Evolutionary conservation across 164 flowering plant species (phyloP), one percentile per base, ranked within the genome.

Genomic region (Malania oleifera): DNA sequence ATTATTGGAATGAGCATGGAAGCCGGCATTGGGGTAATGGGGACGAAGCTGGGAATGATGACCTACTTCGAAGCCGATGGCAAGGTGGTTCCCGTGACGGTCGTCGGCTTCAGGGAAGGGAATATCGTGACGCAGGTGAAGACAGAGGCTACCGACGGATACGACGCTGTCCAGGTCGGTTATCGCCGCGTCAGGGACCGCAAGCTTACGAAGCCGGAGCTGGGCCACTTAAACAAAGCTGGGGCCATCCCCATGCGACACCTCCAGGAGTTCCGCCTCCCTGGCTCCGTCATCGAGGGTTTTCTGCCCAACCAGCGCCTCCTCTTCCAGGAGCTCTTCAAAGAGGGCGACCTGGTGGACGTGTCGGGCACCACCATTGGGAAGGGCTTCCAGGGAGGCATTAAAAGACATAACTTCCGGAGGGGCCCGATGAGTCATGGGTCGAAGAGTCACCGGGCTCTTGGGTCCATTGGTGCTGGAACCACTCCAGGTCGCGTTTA

Each of bases 381-480:
- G 5, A 95, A 95, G 73, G 99, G 99, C 3, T 95, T 95, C 57
- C 99, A 95, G 82, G 99, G 97, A 71, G 97, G 97, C n/a, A 95
- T 95, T 44, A 95, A 91, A 71, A 69, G 99, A 60, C 88, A 84
- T 43, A 69, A 91, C 55, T 95, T 95, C 70, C 74, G 55, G 44
- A 73, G 99, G 53, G 99, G 99, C 11, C 86, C 54, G 8, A 95
- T 95, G 99, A 79, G 82, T 58, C 99, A 95, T 34, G 99, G 99
- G 40, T 95, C 99, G 50, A 91, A 95, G 75, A 91, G 97, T 73
- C 99, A 91, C 71, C 72, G 99, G 52, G 76, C 73, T 0, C 67
- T 91, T 47, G 99, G 99, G 20, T 90, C 97, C 19, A 91, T 91
- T 54, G 99, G 97, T 60, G 99, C 97, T 12, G 99, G 99, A 47